These are phyloP conservation scores for Epicoccum nigrum DNA, from an alignment of 2,329 filamentous ascomycete species.

Conservation along the genomic window DNA sequence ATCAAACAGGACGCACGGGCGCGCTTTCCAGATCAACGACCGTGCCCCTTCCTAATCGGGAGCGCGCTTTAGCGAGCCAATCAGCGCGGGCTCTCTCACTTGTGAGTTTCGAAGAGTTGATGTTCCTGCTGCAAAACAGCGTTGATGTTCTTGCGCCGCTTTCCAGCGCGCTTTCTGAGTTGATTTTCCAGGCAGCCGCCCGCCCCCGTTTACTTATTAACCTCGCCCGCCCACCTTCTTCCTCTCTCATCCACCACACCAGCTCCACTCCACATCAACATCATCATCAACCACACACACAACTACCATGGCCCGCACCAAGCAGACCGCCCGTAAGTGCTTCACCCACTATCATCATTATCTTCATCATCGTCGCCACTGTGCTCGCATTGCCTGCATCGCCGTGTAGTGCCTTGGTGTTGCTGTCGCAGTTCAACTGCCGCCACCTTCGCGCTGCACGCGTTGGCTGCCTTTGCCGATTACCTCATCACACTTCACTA, in stretches of 20 bases:
- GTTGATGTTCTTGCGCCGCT: conserved; percentile 39
- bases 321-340: conserved; percentile 63
- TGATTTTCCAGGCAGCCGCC: conserved; percentile 46
- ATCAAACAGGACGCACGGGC: conserved; percentile 43
- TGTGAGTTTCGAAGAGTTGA: conserved; percentile 32
- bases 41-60: conserved; percentile 36
- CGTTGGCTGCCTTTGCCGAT: conserved; percentile 6
- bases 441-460: conserved; percentile 25
- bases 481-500: conserved; percentile 10
- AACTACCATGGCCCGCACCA: conserved; percentile 58
- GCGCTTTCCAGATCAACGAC: conserved; percentile 41
- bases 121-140: conserved; percentile 29
- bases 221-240: conserved; percentile 43
- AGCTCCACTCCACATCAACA: conserved; percentile 35
- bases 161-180: conserved; percentile 33
- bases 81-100: conserved; percentile 16
- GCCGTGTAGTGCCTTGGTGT: conserved; percentile 23
- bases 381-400: conserved; percentile 26
- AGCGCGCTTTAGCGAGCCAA: conserved; percentile 34
- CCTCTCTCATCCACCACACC: conserved; percentile 45
- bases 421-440: conserved; percentile 21
- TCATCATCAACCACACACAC: conserved; percentile 11
- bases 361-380: neutral
- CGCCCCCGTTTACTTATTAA: conserved; percentile 48
- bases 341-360: conserved; percentile 3